Conservation (phyloP, 2,329 filamentous ascomycete species). For the Talaromyces sp. region DNA sequence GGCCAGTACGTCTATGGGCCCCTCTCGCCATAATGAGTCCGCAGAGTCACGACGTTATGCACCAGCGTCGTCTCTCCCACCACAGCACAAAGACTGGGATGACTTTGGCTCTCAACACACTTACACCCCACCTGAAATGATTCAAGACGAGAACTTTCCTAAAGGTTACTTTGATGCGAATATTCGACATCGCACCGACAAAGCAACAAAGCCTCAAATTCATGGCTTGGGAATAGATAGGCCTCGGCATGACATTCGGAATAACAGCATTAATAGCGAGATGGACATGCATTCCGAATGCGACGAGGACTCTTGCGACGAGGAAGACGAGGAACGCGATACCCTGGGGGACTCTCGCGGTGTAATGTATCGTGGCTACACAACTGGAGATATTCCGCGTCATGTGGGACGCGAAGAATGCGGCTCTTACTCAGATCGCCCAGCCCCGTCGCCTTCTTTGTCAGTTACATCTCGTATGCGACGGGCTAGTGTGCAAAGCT, state of each 20-base stretch:
- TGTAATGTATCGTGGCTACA: slow-evolving; percentile 6
- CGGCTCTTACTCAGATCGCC: slow-evolving; percentile 24
- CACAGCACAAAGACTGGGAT: neutral
- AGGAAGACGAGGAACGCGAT: slow-evolving; percentile 26
- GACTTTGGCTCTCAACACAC: slow-evolving; percentile 1
- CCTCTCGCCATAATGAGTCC: slow-evolving; percentile 5
- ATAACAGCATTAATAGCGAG: neutral
- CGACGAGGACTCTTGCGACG: slow-evolving; percentile 28
- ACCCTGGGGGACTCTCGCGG: slow-evolving; percentile 12
- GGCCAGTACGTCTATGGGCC: slow-evolving; percentile 9
- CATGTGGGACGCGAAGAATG: slow-evolving; percentile 10
- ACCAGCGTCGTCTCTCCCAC: slow-evolving; percentile 7
- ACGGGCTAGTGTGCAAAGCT: slow-evolving; percentile 36
- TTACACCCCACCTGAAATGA: neutral
- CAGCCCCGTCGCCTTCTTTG: slow-evolving; percentile 39
- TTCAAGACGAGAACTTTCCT: slow-evolving; percentile 18
- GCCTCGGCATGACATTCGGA: neutral
- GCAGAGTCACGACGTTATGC: slow-evolving; percentile 19
- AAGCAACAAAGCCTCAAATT: slow-evolving; percentile 2
- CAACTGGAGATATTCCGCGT: slow-evolving; percentile 9
- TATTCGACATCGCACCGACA: slow-evolving; percentile 26
- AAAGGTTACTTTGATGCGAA: slow-evolving; percentile 37
- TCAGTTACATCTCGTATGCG: slow-evolving; percentile 44
- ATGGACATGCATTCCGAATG: neutral
- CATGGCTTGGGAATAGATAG: slow-evolving; percentile 20